phyloP scores from a whole-genome alignment of 1,284 basidiomycete genomes.

The Fomitiporia mediterranea region DNA sequence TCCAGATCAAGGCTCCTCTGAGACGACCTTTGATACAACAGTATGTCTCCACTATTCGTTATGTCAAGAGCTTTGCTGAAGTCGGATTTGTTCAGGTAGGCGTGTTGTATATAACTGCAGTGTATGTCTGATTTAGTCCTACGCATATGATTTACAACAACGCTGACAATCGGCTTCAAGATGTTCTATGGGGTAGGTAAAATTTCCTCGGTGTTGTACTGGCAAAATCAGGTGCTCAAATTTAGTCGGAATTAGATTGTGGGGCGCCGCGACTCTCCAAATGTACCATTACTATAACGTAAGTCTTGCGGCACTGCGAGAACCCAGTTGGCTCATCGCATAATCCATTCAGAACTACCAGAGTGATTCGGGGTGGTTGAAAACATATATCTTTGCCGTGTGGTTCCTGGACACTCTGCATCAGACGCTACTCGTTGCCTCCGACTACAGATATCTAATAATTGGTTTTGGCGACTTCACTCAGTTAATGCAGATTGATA shows the following conservation, averaged over 20 bases:
- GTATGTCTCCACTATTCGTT: too few relatives aligned
- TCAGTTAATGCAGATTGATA: background rate
- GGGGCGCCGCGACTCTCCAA: conserved; percentile 17
- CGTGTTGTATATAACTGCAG: conserved; percentile 9
- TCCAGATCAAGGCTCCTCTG: too few relatives aligned
- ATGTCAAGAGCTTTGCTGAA: too few relatives aligned
- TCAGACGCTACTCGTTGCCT: conserved; percentile 10
- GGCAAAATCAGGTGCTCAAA: background rate
- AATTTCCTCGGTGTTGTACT: background rate
- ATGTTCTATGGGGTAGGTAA: conserved; percentile 15
- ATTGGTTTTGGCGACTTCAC: conserved; percentile 2
- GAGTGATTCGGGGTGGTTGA: conserved; percentile 9
- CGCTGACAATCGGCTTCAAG: background rate
- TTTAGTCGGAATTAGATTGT: conserved; percentile 1
- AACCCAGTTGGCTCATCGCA: background rate
- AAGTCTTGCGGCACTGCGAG: background rate
- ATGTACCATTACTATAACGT: conserved; percentile 18
- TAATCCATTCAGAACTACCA: background rate
- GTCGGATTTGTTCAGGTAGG: conserved; percentile 9
- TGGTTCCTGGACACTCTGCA: conserved; percentile 18
- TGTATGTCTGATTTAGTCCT: conserved; percentile 3
- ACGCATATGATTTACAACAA: background rate
- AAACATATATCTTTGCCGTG: conserved; percentile 7
- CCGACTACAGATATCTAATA: conserved; percentile 14
- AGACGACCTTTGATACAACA: too few relatives aligned